Conservation (phyloP, 345 rosid species). For the Euphorbia peplus region DNA sequence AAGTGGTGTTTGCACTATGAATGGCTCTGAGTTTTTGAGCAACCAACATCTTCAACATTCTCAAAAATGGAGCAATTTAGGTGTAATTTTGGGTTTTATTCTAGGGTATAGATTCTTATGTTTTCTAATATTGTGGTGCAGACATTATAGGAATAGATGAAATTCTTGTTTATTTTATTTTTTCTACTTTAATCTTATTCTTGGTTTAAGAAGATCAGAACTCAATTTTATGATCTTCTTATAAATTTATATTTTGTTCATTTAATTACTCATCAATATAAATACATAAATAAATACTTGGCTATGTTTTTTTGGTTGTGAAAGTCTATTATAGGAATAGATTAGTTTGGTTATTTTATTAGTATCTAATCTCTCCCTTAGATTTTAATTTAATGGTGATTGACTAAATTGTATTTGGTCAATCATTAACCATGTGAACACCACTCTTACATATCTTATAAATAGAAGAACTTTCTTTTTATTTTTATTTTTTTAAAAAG, state of each 20-base stretch:
- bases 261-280: conserved; percentile 1
- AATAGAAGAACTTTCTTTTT: too few species aligned
- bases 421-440: too few species aligned
- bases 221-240: conserved; percentile 1
- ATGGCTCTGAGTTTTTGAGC: conserved; percentile 47
- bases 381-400: too few species aligned
- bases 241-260: background rate
- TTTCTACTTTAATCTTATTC: background rate
- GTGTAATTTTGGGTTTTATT: conserved; percentile 66
- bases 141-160: conserved; percentile 56
- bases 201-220: background rate
- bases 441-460: too few species aligned
- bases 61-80: conserved; percentile 74
- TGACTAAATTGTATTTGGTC: too few species aligned
- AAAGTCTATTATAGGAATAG: too few species aligned
- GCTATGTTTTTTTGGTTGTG: background rate
- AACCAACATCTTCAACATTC: conserved; percentile 58
- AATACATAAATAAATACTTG: background rate
- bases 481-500: too few species aligned
- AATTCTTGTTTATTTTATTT: background rate
- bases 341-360: too few species aligned
- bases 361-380: too few species aligned
- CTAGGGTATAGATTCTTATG: conserved; percentile 73
- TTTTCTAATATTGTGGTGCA: conserved; percentile 62
- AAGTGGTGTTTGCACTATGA: conserved; percentile 40